A percentile compares a stretch with the other conserved stretches of the same genome.
Evolutionary conservation across 495 filamentous ascomycete genomes (phyloP).

Genomic region (Cercophora sp.): DNA sequence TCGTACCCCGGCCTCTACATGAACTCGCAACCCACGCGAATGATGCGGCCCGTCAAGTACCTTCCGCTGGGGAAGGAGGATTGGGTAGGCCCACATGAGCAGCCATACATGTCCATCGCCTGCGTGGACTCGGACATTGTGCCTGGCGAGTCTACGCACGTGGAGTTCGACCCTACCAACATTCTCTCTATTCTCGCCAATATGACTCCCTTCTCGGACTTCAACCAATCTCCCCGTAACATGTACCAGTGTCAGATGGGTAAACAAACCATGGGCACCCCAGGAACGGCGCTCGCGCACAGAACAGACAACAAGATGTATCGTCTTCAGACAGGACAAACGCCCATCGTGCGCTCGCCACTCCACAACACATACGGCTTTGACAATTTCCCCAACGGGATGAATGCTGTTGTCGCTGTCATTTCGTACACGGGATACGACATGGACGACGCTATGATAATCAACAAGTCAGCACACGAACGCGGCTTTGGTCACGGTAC

Average conservation of each 20-base stretch:
- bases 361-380: conserved; percentile 94
- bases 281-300: conserved; percentile 77
- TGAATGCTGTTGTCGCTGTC: conserved; percentile 92
- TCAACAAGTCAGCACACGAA: conserved; percentile 97
- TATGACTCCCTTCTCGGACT: conserved; percentile 98
- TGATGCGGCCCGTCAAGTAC: conserved; percentile 91
- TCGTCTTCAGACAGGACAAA: conserved; percentile 91
- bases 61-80: conserved; percentile 79
- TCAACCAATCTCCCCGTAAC: conserved; percentile 97
- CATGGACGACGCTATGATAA: conserved; percentile 99
- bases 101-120: conserved; percentile 97
- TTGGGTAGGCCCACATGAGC: conserved; percentile 87
- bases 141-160: conserved; percentile 84
- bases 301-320: conserved; percentile 97
- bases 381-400: conserved; percentile 98
- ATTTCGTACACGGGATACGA: conserved; percentile 99
- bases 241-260: conserved; percentile 99
- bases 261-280: conserved; percentile 98
- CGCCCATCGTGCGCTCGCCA: conserved; percentile 85
- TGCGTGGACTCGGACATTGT: conserved; percentile 77
- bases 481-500: conserved; percentile 95
- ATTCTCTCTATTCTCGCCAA: conserved; percentile 97
- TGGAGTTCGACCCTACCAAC: conserved; percentile 92
- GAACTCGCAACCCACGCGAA: conserved; percentile 76
- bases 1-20: conserved; percentile 96